These are phyloP conservation scores for Apiotrichum montevideense DNA, from an alignment of 1,284 basidiomycete genomes.

Conservation along the genomic window DNA sequence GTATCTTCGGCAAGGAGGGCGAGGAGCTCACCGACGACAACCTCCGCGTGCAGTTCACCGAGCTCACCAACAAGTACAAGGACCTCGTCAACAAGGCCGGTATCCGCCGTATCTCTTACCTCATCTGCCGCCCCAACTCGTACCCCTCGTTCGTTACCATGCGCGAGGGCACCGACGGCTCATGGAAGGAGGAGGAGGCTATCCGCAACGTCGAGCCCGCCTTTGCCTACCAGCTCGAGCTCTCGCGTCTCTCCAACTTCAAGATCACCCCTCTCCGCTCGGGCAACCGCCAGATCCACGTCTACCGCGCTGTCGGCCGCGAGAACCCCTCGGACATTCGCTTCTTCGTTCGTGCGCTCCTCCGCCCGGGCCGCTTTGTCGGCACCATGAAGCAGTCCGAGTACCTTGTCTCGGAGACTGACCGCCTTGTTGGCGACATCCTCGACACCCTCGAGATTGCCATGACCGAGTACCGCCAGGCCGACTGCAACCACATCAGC, in stretches of 20 bases:
- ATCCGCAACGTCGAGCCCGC: constrained; percentile 99
- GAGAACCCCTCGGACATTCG: constrained; percentile 95
- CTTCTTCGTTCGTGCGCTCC: constrained; percentile 95
- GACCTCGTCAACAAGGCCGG: constrained; percentile 64
- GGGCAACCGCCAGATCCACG: constrained; percentile 90
- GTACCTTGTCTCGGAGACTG: constrained; percentile 97
- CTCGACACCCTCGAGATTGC: constrained; percentile 93
- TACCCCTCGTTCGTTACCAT: constrained; percentile 96
- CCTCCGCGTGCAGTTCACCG: constrained; percentile 69
- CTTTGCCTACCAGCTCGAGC: constrained; percentile 95
- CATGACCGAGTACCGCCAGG: constrained; percentile 74
- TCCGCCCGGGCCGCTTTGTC: constrained; percentile 88
- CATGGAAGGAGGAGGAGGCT: constrained; percentile 89
- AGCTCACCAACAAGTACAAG: constrained; percentile 67
- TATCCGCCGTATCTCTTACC: constrained; percentile 83
- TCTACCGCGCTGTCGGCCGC: constrained; percentile 90
- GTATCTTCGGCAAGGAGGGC: constrained; percentile 60
- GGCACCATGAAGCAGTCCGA: constrained; percentile 88
- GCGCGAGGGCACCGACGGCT: constrained; percentile 58
- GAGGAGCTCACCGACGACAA: constrained; percentile 65
- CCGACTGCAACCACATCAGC: constrained; percentile 93
- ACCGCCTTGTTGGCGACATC: constrained; percentile 89
- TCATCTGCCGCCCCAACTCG: constrained; percentile 83
- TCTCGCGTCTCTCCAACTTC: constrained; percentile 93
- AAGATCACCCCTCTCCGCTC: constrained; percentile 90